Evolutionary conservation across 306 rosid genomes (phyloP), one percentile per base, ranked within the genome.

Genomic region (Corylus heterophylla): DNA sequence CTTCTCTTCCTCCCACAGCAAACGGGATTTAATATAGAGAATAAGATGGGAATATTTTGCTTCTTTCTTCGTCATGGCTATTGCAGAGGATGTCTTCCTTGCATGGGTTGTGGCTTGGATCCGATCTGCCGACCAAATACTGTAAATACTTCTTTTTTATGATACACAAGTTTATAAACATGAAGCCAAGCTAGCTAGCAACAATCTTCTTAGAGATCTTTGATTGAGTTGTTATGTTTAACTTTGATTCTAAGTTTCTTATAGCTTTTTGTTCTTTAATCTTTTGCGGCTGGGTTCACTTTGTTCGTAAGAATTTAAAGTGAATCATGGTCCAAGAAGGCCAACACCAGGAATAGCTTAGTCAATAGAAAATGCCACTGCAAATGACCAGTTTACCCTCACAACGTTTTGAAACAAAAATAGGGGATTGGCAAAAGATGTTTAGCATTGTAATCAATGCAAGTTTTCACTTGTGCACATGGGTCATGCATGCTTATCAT

Each of bases 231-330:
- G 56, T 58, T 0, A 29, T 52, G 61, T 71, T 27, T 69, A 59
- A 78, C 79, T 83, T 74, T 59, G 86, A 83, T 83, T 78, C 83
- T 68, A 78, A 74, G 83, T 76, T 74, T 83, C 86, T 47, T 62
- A 71, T 61, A 51, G 69, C 48, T 69, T 2, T 69, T 63, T 73
- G 1, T 14, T 25, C 13, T 50, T 74, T 74, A 42, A 2, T 74
- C 42, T 78, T 62, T 64, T 20, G 8, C 73, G 35, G 12, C 70
- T 74, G 20, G 20, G 22, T 76, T 76, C 73, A 68, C 37, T 69
- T 70, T 75, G 72, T 75, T 35, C 20, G 3, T 3, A 3, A 17
- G 79, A 64, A 31, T 31, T 31, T 31, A 31, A 31, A 31, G 35
- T 31, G 61, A 67, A 74, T 74, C 62, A 20, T 56, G 4, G 71